These are phyloP conservation scores for Fusarium burgessii DNA, from an alignment of 2,329 filamentous ascomycete species.

Conservation along the genomic window DNA sequence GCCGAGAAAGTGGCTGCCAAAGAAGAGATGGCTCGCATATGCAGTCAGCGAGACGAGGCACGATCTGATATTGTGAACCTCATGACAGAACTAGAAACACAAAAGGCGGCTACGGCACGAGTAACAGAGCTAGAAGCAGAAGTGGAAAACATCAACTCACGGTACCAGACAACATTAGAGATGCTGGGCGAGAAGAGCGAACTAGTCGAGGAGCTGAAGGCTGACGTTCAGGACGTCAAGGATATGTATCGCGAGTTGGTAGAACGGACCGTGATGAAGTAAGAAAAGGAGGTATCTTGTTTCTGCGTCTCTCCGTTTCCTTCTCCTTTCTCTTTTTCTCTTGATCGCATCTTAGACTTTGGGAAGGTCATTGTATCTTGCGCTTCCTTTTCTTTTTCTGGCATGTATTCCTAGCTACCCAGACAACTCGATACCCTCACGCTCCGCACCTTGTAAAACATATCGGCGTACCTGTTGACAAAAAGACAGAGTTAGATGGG, in stretches of 20 bases:
- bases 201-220: conserved; percentile 87
- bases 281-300: conserved; percentile 37
- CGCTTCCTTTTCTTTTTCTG: conserved; percentile 24
- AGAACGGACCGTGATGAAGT: conserved; percentile 84
- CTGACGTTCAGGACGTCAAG: conserved; percentile 93
- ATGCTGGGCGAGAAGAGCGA: conserved; percentile 98
- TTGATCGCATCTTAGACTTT: conserved; percentile 10
- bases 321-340: neutral
- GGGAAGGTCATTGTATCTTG: conserved; percentile 10
- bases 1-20: conserved; percentile 89
- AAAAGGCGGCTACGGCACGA: conserved; percentile 69
- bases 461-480: conserved; percentile 74
- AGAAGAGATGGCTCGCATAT: conserved; percentile 85
- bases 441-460: conserved; percentile 81
- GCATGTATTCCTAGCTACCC: conserved; percentile 44
- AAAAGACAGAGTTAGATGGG: conserved; percentile 38
- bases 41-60: conserved; percentile 89
- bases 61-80: conserved; percentile 89
- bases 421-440: conserved; percentile 79
- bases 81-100: conserved; percentile 86
- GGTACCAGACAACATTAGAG: conserved; percentile 92
- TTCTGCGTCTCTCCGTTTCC: neutral
- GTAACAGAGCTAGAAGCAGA: conserved; percentile 75
- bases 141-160: conserved; percentile 74
- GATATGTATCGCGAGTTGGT: conserved; percentile 95